Conservation (phyloP, 163 green algal species). For the Volvox carteri region DNA sequence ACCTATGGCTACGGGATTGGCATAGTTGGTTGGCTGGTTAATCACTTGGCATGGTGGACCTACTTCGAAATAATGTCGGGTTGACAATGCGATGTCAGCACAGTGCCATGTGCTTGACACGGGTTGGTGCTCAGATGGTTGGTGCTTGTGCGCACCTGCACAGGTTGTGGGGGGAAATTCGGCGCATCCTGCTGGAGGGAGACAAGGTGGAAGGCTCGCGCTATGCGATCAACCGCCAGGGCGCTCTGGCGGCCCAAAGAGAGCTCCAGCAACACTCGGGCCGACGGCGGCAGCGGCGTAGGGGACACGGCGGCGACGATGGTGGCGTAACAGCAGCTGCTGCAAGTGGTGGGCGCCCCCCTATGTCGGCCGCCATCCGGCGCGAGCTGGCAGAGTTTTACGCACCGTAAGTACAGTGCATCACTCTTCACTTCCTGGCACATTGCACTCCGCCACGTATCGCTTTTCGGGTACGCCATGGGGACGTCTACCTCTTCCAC, state of each 20-base stretch:
- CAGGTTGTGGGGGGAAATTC: conserved; percentile 25
- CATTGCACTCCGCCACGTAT: too few species aligned
- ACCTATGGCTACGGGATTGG: too few species aligned
- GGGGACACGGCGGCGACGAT: not conserved
- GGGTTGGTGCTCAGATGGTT: too few species aligned
- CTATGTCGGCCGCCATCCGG: not conserved
- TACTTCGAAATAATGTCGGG: too few species aligned
- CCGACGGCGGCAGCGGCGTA: not conserved
- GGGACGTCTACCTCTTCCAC: too few species aligned
- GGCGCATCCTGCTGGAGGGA: not conserved
- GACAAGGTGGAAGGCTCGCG: not conserved
- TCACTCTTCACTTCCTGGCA: too few species aligned
- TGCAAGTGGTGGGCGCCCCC: not conserved
- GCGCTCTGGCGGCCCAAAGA: not conserved
- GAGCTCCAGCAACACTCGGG: not conserved
- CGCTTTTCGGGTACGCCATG: too few species aligned
- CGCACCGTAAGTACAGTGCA: conserved; percentile 21
- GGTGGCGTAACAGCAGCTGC: not conserved
- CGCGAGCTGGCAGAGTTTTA: conserved; percentile 27
- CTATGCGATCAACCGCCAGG: conserved; percentile 7
- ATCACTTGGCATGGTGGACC: too few species aligned
- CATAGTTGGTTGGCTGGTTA: too few species aligned
- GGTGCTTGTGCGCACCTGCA: too few species aligned
- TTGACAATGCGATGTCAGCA: too few species aligned
- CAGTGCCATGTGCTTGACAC: too few species aligned